Evolutionary conservation across 2,329 filamentous ascomycete species (phyloP).

Genomic region (Rasamsonia emersonii): DNA sequence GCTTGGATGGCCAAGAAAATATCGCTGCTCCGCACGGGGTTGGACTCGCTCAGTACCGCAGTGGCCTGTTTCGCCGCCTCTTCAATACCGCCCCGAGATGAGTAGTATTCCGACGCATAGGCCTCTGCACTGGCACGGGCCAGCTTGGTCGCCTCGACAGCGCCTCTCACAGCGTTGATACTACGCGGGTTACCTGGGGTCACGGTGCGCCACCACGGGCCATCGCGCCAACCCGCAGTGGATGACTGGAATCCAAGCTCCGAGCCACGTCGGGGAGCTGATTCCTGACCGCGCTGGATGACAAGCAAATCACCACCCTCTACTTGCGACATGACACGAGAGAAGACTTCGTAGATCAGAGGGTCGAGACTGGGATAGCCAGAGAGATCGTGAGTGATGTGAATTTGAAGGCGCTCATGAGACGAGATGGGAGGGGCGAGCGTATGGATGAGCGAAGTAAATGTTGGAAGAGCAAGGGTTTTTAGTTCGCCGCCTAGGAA

Average conservation of each 20-base stretch:
- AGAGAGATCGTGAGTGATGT: slow-evolving; percentile 91
- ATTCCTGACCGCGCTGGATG: slow-evolving; percentile 86
- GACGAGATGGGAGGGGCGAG: slow-evolving; percentile 93
- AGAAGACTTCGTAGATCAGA: slow-evolving; percentile 83
- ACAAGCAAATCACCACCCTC: slow-evolving; percentile 93
- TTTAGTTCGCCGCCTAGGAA: slow-evolving; percentile 71
- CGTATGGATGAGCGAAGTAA: slow-evolving; percentile 89
- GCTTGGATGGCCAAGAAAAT: slow-evolving; percentile 96
- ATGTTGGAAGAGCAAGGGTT: slow-evolving; percentile 82
- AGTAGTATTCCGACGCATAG: slow-evolving; percentile 79
- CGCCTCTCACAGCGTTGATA: slow-evolving; percentile 68
- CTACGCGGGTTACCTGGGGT: slow-evolving; percentile 58
- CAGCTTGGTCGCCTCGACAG: slow-evolving; percentile 83
- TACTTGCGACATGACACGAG: slow-evolving; percentile 96
- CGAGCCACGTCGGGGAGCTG: slow-evolving; percentile 57
- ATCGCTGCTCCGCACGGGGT: slow-evolving; percentile 85
- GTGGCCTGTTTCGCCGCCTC: slow-evolving; percentile 70
- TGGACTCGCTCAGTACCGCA: slow-evolving; percentile 69
- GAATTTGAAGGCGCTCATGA: slow-evolving; percentile 92
- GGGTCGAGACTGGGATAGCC: slow-evolving; percentile 93
- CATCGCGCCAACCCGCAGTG: slow-evolving; percentile 69
- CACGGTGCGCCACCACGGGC: slow-evolving; percentile 79
- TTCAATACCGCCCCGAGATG: slow-evolving; percentile 67
- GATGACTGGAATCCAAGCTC: slow-evolving; percentile 23
- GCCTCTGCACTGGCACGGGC: slow-evolving; percentile 81